Evolutionary conservation across 805 yeast genomes (phyloP).

Genomic region (Candida coleopterorum): DNA sequence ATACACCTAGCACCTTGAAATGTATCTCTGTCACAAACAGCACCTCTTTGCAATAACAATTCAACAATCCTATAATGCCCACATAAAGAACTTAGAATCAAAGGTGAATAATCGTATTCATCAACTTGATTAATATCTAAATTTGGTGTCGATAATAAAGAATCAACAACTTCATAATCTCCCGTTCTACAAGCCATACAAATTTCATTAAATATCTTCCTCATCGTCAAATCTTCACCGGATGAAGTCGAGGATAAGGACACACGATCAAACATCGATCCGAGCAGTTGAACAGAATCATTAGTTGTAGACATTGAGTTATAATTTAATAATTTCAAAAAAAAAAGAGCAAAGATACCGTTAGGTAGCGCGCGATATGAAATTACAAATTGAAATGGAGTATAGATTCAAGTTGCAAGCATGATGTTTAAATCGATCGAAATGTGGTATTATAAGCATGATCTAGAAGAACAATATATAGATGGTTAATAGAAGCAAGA

Average conservation of each 20-base stretch:
- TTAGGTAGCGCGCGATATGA: not conserved
- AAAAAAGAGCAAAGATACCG: no score
- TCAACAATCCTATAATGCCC: constrained; percentile 68
- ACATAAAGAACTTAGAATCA: constrained; percentile 68
- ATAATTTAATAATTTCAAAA: no score
- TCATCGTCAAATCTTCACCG: constrained; percentile 5
- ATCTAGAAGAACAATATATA: no score
- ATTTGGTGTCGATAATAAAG: constrained; percentile 41
- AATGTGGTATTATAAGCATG: no score
- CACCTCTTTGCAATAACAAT: constrained; percentile 57
- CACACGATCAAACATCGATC: not conserved
- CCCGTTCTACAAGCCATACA: constrained; percentile 68
- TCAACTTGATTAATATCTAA: constrained; percentile 50
- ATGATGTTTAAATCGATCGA: no score
- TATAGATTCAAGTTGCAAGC: no score
- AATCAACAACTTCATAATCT: constrained; percentile 59
- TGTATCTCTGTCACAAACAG: constrained; percentile 76
- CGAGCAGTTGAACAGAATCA: constrained; percentile 1
- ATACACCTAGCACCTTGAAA: constrained; percentile 73
- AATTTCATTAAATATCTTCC: constrained; percentile 44
- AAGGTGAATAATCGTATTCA: constrained; percentile 71
- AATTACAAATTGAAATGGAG: no score
- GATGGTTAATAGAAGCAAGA: no score
- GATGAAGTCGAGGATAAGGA: not conserved
- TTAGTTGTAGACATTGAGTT: not conserved